Conservation (phyloP, 768 basidiomycete species). For the Lactarius indigo region DNA sequence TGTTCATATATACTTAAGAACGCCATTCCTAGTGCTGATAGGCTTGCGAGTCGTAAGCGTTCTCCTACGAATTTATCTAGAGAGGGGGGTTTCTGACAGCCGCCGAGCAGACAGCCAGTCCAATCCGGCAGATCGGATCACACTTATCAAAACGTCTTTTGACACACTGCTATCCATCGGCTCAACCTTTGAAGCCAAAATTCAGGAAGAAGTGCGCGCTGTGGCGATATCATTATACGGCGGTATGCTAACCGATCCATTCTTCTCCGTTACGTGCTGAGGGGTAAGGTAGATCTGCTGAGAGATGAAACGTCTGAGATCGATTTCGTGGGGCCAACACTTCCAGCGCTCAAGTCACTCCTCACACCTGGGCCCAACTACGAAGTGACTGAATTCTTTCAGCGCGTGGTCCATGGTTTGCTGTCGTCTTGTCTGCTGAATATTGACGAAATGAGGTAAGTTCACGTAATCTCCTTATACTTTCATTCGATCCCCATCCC, state of each 20-base stretch:
- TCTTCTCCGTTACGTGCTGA: conserved; percentile 13
- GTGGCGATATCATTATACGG: conserved; percentile 77
- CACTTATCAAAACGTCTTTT: conserved; percentile 63
- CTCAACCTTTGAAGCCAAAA: conserved; percentile 47
- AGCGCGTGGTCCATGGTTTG: conserved; percentile 67
- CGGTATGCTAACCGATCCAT: conserved; percentile 42
- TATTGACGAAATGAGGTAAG: conserved; percentile 89
- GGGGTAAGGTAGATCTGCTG: conserved; percentile 55
- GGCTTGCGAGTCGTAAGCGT: conserved; percentile 49
- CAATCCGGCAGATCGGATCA: conserved; percentile 49
- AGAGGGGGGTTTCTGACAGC: neutral
- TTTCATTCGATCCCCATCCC: conserved; percentile 1
- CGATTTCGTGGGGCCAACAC: conserved; percentile 75
- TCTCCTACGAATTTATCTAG: neutral
- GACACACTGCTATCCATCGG: conserved; percentile 58
- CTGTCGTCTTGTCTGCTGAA: conserved; percentile 83
- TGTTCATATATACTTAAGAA: conserved; percentile 79
- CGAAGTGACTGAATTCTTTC: conserved; percentile 50
- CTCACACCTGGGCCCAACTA: conserved; percentile 51
- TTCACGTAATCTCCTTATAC: conserved; percentile 17
- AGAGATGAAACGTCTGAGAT: conserved; percentile 80
- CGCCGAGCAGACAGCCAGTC: conserved; percentile 42
- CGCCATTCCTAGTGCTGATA: conserved; percentile 54
- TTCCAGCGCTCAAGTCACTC: conserved; percentile 75
- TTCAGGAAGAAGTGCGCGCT: conserved; percentile 73